These are phyloP conservation scores for Trametes elegans DNA, from an alignment of 768 basidiomycete species.

Conservation along the genomic window DNA sequence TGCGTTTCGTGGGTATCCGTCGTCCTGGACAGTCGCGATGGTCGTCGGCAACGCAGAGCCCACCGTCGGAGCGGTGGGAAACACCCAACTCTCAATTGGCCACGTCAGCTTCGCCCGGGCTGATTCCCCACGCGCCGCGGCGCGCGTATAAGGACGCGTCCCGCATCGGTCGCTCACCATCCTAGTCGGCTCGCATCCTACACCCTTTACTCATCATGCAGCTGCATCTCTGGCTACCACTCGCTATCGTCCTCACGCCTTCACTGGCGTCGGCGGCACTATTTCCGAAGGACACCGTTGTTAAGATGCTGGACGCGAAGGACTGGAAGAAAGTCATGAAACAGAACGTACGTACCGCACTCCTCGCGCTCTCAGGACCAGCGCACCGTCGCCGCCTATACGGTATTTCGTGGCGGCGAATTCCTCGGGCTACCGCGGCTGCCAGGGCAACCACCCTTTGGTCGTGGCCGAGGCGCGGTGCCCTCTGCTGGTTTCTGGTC, in stretches of 20 bases:
- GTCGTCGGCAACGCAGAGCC: conserved; percentile 19
- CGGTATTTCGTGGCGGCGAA: neutral
- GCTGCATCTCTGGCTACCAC: conserved; percentile 23
- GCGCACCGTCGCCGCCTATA: neutral
- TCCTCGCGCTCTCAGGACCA: neutral
- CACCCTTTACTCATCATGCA: conserved; percentile 11
- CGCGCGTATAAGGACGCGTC: conserved; percentile 22
- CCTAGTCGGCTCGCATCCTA: neutral
- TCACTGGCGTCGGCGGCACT: conserved; percentile 52
- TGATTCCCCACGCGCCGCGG: conserved; percentile 17
- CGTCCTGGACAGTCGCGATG: conserved; percentile 6
- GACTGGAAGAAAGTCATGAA: conserved; percentile 72
- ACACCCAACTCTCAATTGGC: conserved; percentile 14
- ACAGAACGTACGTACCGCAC: conserved; percentile 55
- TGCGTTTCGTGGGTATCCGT: conserved; percentile 13
- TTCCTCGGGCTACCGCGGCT: neutral
- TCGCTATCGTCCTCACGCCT: conserved; percentile 39
- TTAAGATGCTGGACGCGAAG: conserved; percentile 73
- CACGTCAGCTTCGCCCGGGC: conserved; percentile 26
- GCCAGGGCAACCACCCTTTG: too few species aligned
- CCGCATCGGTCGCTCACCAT: neutral
- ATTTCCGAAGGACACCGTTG: conserved; percentile 41
- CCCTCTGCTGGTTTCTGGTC: too few species aligned
- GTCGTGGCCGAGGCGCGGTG: too few species aligned
- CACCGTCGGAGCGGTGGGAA: conserved; percentile 27